These are phyloP conservation scores for Pyropia haitanensis DNA, from an alignment of 23 red algal genomes.

Conservation along the genomic window DNA sequence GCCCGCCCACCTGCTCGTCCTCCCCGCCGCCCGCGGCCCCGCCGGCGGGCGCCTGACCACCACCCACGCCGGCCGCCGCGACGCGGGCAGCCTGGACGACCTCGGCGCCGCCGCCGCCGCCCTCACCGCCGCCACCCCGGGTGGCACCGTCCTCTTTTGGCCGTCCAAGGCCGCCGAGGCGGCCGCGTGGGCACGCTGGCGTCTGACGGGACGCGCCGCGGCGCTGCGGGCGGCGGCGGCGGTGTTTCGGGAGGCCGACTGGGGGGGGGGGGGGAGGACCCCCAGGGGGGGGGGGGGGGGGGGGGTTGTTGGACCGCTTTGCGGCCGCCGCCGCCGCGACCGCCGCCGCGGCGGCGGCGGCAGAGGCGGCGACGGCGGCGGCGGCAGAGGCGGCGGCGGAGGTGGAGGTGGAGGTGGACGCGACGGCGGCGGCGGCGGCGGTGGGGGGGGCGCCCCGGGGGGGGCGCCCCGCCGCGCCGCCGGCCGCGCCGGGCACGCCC, in stretches of 20 bases:
- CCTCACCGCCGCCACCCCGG: slow-evolving; percentile 13
- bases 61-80: slow-evolving; percentile 35
- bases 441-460: no score
- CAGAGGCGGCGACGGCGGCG: no score
- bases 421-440: no score
- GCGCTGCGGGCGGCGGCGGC: slow-evolving; percentile 19
- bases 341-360: no score
- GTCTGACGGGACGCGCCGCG: slow-evolving; percentile 6
- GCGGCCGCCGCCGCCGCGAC: no score
- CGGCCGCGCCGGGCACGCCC: no score
- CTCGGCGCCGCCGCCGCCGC: slow-evolving; percentile 38
- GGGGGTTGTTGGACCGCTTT: no score
- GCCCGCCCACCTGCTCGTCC: slow-evolving; percentile 45
- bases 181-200: slow-evolving; percentile 25
- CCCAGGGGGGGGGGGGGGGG: background rate
- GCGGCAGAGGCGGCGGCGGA: no score
- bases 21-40: slow-evolving; percentile 48
- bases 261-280: slow-evolving; percentile 14
- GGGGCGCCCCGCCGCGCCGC: no score
- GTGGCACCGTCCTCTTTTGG: slow-evolving; percentile 86
- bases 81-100: slow-evolving; percentile 40
- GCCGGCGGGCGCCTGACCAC: slow-evolving; percentile 24
- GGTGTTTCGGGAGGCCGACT: slow-evolving; percentile 50
- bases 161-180: slow-evolving; percentile 47
- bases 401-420: no score